Evolutionary conservation across 2,329 filamentous ascomycete genomes (phyloP).

Genomic region (Epichloe baconii): DNA sequence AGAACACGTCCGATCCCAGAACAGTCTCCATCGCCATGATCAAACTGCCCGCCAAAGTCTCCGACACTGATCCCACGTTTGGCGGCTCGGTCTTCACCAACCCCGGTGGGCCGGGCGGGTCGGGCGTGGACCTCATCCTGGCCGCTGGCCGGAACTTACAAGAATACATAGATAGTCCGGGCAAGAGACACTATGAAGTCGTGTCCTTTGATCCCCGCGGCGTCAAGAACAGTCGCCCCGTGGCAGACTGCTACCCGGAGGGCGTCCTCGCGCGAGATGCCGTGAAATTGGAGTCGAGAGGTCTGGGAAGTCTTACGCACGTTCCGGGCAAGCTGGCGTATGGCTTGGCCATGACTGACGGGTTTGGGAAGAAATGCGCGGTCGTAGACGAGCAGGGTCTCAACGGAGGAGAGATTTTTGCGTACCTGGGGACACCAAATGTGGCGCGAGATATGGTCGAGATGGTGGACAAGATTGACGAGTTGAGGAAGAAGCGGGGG

Average conservation of each 20-base stretch:
- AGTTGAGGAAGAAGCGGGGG: slow-evolving; percentile 14
- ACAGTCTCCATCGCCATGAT: slow-evolving; percentile 27
- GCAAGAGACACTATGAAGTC: slow-evolving; percentile 25
- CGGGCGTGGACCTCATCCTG: slow-evolving; percentile 21
- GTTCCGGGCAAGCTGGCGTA: slow-evolving; percentile 12
- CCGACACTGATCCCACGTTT: slow-evolving; percentile 23
- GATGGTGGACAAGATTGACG: slow-evolving; percentile 28
- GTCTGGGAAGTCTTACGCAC: slow-evolving; percentile 16
- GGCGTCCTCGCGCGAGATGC: slow-evolving; percentile 17
- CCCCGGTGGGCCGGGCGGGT: slow-evolving; percentile 32
- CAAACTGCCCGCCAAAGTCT: slow-evolving; percentile 26
- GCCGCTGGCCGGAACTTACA: slow-evolving; percentile 17
- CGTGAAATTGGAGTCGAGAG: slow-evolving; percentile 17
- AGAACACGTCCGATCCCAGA: slow-evolving; percentile 14
- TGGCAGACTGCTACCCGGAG: slow-evolving; percentile 24
- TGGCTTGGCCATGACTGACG: slow-evolving; percentile 14
- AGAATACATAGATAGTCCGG: slow-evolving; percentile 13
- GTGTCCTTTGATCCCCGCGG: slow-evolving; percentile 33
- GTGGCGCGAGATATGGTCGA: slow-evolving; percentile 31
- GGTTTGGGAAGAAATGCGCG: slow-evolving; percentile 18
- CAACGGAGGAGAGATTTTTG: slow-evolving; percentile 16
- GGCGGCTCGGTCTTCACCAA: slow-evolving; percentile 30
- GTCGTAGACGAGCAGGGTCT: slow-evolving; percentile 2
- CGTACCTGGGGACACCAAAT: slow-evolving; percentile 23
- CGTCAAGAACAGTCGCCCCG: slow-evolving; percentile 23